phyloP scores from a whole-genome alignment of 108 stramenopile genomes.

The Nitzschia sp. region DNA sequence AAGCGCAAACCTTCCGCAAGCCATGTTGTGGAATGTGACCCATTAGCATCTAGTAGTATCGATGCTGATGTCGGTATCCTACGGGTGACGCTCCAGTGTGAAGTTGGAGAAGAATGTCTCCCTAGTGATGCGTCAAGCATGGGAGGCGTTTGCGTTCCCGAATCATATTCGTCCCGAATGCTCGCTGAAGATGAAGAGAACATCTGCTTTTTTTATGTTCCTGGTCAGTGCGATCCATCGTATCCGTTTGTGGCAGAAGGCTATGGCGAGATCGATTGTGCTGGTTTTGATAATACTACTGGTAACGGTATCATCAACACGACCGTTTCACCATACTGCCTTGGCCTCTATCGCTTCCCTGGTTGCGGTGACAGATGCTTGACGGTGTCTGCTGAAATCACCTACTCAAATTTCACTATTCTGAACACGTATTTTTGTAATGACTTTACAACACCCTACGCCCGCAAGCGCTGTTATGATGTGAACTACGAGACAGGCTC shows the following conservation, averaged over 20 bases:
- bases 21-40: neutral
- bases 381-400: neutral
- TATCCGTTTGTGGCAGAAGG: no score
- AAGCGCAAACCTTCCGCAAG: neutral
- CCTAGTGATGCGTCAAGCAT: neutral
- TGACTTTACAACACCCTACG: neutral
- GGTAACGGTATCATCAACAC: neutral
- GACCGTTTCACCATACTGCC: neutral
- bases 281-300: neutral
- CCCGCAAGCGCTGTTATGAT: neutral
- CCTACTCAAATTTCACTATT: neutral
- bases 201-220: neutral
- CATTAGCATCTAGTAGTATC: neutral
- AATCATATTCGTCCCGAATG: neutral
- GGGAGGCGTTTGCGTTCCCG: neutral
- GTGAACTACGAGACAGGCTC: neutral
- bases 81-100: neutral
- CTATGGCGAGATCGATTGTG: neutral
- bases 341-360: neutral
- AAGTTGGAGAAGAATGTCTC: slow-evolving; percentile 3
- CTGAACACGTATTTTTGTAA: neutral
- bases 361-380: neutral
- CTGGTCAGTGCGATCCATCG: neutral
- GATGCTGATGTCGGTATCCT: neutral
- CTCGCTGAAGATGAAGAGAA: neutral